Percentiles rank a stretch among this genome's conserved stretches.
phyloP scores from a whole-genome alignment of 164 flowering plant species.

The Stephania yunnanensis region DNA sequence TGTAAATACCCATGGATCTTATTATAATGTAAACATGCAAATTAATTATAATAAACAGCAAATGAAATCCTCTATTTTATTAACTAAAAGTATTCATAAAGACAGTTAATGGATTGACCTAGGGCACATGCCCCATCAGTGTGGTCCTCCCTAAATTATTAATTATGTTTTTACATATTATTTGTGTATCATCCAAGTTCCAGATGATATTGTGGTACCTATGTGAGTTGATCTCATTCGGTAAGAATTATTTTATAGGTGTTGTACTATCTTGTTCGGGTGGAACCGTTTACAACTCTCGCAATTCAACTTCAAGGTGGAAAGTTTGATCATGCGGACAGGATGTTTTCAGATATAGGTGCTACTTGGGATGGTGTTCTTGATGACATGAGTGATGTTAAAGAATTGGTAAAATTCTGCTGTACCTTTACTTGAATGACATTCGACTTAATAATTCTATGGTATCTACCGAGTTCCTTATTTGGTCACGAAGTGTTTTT shows the following conservation, averaged over 20 bases:
- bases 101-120: too few species aligned
- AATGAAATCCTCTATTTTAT: too few species aligned
- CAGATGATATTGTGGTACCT: background rate
- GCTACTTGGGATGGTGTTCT: constrained; percentile 94
- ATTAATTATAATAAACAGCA: too few species aligned
- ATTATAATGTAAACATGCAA: too few species aligned
- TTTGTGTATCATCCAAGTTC: background rate
- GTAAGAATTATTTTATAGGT: constrained; percentile 49
- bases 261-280: constrained; percentile 77
- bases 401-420: constrained; percentile 70
- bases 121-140: too few species aligned
- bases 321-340: constrained; percentile 95
- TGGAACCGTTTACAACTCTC: constrained; percentile 94
- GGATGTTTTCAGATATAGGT: constrained; percentile 90
- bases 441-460: background rate
- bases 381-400: constrained; percentile 99
- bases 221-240: constrained; percentile 8
- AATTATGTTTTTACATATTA: background rate
- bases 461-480: background rate
- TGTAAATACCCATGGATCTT: too few species aligned
- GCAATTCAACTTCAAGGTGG: constrained; percentile 97
- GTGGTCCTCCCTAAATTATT: background rate
- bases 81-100: too few species aligned
- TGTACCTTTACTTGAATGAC: background rate
- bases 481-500: background rate